Conservation (phyloP, 768 basidiomycete genomes). For the Galerina marginata region DNA sequence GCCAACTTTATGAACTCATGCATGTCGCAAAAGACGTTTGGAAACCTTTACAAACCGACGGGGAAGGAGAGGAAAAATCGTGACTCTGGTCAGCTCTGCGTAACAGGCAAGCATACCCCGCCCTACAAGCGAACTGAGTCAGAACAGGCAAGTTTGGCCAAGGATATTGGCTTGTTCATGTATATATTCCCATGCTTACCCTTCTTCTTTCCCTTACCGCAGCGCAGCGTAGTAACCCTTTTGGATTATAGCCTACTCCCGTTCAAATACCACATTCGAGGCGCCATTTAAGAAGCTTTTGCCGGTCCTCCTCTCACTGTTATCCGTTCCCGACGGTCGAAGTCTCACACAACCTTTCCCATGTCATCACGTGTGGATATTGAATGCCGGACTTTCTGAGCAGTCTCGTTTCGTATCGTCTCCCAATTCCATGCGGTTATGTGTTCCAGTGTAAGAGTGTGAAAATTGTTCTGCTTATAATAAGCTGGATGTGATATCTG, state of each 20-base stretch:
- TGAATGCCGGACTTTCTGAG: slow-evolving; percentile 3
- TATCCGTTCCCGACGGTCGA: not conserved
- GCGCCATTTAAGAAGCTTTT: not conserved
- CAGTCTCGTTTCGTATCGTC: not conserved
- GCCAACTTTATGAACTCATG: slow-evolving; percentile 95
- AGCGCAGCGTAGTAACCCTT: not conserved
- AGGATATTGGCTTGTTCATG: not conserved
- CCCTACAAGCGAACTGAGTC: not conserved
- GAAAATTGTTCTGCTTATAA: no score
- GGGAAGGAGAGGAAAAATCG: slow-evolving; percentile 21
- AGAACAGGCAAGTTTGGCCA: slow-evolving; percentile 6
- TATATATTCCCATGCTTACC: slow-evolving; percentile 15
- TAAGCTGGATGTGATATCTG: no score
- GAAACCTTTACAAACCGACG: slow-evolving; percentile 56
- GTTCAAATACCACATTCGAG: not conserved
- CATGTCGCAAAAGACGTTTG: slow-evolving; percentile 87
- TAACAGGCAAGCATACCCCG: no score
- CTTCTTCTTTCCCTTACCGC: slow-evolving; percentile 1
- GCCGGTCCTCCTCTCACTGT: slow-evolving; percentile 5
- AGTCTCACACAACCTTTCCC: slow-evolving; percentile 8
- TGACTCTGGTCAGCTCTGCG: slow-evolving; percentile 11
- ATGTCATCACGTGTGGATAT: slow-evolving; percentile 20
- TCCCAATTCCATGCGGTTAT: no score
- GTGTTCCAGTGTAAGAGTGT: no score
- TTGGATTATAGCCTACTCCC: not conserved